Conservation (phyloP, 1,139 yeast genomes). For the Suhomyces wounanorum region DNA sequence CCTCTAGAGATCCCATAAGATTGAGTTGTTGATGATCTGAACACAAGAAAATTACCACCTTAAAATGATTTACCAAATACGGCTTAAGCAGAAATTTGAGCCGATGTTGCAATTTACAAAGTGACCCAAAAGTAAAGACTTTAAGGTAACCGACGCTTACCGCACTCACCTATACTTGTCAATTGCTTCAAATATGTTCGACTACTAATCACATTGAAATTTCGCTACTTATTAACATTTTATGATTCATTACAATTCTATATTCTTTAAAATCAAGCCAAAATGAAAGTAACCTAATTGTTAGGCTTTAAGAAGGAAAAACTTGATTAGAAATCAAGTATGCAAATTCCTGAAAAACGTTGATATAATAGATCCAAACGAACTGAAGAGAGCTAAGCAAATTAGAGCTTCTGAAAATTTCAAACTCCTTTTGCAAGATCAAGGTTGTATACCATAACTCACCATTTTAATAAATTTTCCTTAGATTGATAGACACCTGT, state of each 20-base stretch:
- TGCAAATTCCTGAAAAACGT: background rate
- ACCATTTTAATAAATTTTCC: background rate
- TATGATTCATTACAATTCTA: conserved; percentile 1
- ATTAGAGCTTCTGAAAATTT: background rate
- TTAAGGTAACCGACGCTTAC: too few species aligned
- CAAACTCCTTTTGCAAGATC: background rate
- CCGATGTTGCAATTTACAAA: background rate
- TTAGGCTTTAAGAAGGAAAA: background rate
- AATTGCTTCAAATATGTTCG: background rate
- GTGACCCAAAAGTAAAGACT: background rate
- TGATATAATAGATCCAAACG: background rate
- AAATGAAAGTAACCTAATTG: background rate
- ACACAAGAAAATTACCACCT: too few species aligned
- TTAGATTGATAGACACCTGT: background rate
- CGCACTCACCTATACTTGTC: too few species aligned
- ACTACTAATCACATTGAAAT: background rate
- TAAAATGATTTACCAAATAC: too few species aligned
- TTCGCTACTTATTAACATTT: background rate
- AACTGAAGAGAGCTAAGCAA: background rate
- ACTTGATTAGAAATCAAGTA: background rate
- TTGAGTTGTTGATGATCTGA: too few species aligned
- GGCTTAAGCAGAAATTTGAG: background rate
- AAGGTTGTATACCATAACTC: background rate
- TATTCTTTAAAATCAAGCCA: conserved; percentile 1
- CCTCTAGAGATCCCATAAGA: too few species aligned